Evolutionary conservation across 495 filamentous ascomycete species (phyloP).

Genomic region (Aspergillus sclerotiicarbonarius): DNA sequence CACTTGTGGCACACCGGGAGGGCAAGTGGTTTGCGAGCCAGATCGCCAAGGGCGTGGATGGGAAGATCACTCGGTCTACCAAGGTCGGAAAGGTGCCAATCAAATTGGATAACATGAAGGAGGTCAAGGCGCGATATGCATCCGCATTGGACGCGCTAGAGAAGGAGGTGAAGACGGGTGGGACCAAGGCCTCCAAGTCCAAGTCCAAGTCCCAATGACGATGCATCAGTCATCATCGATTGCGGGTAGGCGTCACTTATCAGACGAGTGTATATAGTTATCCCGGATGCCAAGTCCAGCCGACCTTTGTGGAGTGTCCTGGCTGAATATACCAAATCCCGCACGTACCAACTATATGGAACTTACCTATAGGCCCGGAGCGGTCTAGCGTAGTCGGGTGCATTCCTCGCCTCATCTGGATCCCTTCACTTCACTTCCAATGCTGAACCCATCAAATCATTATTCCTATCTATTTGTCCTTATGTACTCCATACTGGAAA

Average conservation of each 20-base stretch:
- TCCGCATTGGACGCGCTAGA: slow-evolving; percentile 53
- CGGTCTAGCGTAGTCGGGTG: no score
- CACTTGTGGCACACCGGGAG: slow-evolving; percentile 72
- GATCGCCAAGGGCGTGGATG: slow-evolving; percentile 51
- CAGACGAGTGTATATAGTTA: slow-evolving; percentile 1
- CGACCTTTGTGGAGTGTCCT: background rate
- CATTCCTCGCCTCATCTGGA: no score
- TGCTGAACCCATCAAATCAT: no score
- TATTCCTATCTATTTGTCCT: no score
- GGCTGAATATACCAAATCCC: background rate
- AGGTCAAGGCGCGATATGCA: slow-evolving; percentile 58
- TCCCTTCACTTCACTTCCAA: no score
- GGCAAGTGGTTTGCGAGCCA: slow-evolving; percentile 84
- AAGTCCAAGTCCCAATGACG: background rate
- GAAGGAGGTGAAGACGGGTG: slow-evolving; percentile 32
- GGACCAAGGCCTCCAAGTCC: background rate
- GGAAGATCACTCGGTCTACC: slow-evolving; percentile 42
- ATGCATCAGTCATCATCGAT: background rate
- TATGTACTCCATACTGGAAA: no score
- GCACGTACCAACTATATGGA: no score
- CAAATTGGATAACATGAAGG: slow-evolving; percentile 38
- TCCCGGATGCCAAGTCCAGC: background rate
- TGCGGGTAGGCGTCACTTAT: background rate
- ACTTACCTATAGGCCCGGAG: no score
- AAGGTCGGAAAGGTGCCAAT: slow-evolving; percentile 47